Percentiles rank a stretch among this genome's conserved stretches.
Conservation (phyloP, 306 rosid species). For the Phaseolus lunatus region DNA sequence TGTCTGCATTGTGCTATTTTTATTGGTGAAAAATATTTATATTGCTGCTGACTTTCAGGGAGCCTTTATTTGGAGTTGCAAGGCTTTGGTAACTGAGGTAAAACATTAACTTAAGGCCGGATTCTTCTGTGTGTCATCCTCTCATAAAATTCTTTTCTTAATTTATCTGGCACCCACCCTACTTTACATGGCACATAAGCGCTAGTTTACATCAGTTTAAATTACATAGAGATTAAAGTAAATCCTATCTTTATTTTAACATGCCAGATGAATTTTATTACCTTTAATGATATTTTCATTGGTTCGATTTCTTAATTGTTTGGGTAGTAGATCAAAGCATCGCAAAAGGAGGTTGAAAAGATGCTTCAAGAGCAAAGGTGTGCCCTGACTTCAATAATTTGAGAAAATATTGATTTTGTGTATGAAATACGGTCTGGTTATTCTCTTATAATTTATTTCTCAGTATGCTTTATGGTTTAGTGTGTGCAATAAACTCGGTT, state of each 20-base stretch:
- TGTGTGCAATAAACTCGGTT: not conserved
- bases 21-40: constrained; percentile 40
- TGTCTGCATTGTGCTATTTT: constrained; percentile 22
- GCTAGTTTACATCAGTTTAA: constrained; percentile 20
- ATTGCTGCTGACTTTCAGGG: constrained; percentile 64
- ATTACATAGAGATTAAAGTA: constrained; percentile 2
- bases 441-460: constrained; percentile 24
- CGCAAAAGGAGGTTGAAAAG: constrained; percentile 82
- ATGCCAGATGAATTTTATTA: constrained; percentile 2
- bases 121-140: constrained; percentile 29
- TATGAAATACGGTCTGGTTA: constrained; percentile 25
- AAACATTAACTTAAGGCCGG: constrained; percentile 45
- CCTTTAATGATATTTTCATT: constrained; percentile 40
- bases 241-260: constrained; percentile 25
- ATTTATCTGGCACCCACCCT: not conserved
- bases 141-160: constrained; percentile 2
- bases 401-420: constrained; percentile 35
- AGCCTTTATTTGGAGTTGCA: constrained; percentile 95
- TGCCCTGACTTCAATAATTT: constrained; percentile 47
- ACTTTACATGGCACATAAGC: constrained; percentile 21
- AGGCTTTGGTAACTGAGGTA: constrained; percentile 90
- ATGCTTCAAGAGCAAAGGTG: constrained; percentile 92
- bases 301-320: constrained; percentile 39
- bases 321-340: constrained; percentile 75
- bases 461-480: constrained; percentile 10